A percentile compares a stretch with the other conserved stretches of the same genome.
Evolutionary conservation across 148 eudicot species (phyloP).

Genomic region (Euryodendron excelsum): DNA sequence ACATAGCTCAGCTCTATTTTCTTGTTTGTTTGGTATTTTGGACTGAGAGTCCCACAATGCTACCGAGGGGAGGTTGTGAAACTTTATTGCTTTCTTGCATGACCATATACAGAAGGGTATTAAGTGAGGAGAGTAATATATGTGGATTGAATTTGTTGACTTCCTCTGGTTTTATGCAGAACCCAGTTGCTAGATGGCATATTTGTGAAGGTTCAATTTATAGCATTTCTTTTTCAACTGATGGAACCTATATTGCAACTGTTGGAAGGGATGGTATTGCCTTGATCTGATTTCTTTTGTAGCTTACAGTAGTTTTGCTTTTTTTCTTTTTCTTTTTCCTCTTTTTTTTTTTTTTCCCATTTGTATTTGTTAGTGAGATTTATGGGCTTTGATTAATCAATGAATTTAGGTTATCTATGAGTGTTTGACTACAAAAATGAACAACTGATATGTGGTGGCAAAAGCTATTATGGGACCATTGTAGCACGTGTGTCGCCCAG

Average conservation of each 20-base stretch:
- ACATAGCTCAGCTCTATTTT: background rate
- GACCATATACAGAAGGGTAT: background rate
- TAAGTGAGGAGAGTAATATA: background rate
- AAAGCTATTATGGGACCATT: conserved; percentile 73
- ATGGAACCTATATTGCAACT: conserved; percentile 56
- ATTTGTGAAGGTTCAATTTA: conserved; percentile 79
- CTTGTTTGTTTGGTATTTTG: background rate
- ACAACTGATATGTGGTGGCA: conserved; percentile 65
- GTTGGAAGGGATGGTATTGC: conserved; percentile 39
- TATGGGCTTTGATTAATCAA: conserved; percentile 2
- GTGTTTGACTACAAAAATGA: conserved; percentile 57
- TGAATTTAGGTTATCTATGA: conserved; percentile 51
- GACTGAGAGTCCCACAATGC: background rate
- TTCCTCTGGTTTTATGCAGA: conserved; percentile 36
- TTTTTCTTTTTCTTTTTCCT: background rate
- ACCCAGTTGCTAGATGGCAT: conserved; percentile 87
- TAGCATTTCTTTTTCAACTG: conserved; percentile 63
- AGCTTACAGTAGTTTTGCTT: background rate
- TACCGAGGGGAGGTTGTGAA: background rate
- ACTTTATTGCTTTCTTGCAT: background rate
- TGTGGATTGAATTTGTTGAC: background rate
- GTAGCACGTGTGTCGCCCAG: no score
- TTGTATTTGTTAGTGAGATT: background rate
- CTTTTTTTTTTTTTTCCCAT: background rate
- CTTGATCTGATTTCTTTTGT: conserved; percentile 40